Percentiles rank a stretch among this genome's conserved stretches.
Conservation (phyloP, 139 green algal species). For the Tetratostichococcus sp. region DNA sequence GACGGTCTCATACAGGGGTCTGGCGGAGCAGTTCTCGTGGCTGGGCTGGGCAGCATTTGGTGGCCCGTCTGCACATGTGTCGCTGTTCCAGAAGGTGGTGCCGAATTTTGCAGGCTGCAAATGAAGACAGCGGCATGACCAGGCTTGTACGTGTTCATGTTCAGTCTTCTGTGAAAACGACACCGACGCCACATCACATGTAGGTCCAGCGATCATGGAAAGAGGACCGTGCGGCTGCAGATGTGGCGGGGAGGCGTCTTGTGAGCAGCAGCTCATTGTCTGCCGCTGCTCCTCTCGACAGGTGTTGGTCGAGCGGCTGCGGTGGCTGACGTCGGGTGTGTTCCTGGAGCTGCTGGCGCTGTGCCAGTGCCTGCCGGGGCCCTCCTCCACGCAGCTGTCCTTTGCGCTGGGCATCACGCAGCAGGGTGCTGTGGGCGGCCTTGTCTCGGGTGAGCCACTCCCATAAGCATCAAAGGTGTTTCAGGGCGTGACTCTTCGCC, state of each 20-base stretch:
- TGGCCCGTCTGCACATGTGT: slow-evolving; percentile 79
- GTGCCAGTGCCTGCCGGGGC: slow-evolving; percentile 83
- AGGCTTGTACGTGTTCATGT: too few relatives aligned
- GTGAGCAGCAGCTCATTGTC: too few relatives aligned
- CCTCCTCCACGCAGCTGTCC: slow-evolving; percentile 81
- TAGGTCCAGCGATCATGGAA: too few relatives aligned
- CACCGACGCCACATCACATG: too few relatives aligned
- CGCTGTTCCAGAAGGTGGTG: slow-evolving; percentile 66
- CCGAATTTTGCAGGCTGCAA: too few relatives aligned
- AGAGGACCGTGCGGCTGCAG: neutral
- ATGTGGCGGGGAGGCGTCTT: neutral
- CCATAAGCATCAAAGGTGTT: too few relatives aligned
- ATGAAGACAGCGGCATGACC: too few relatives aligned
- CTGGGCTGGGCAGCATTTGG: slow-evolving; percentile 79
- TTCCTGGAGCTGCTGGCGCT: slow-evolving; percentile 90
- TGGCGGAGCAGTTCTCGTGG: slow-evolving; percentile 52
- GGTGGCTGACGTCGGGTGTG: slow-evolving; percentile 68
- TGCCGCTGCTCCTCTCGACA: too few relatives aligned
- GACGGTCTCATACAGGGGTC: neutral
- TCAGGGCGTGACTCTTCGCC: too few relatives aligned
- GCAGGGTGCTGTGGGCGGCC: slow-evolving; percentile 66
- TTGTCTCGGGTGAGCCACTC: slow-evolving; percentile 42
- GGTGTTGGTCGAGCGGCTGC: slow-evolving; percentile 67
- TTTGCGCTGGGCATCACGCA: slow-evolving; percentile 80
- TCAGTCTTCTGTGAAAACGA: too few relatives aligned